Conservation (phyloP, 2,329 filamentous ascomycete genomes). For the Colletotrichum sp. region DNA sequence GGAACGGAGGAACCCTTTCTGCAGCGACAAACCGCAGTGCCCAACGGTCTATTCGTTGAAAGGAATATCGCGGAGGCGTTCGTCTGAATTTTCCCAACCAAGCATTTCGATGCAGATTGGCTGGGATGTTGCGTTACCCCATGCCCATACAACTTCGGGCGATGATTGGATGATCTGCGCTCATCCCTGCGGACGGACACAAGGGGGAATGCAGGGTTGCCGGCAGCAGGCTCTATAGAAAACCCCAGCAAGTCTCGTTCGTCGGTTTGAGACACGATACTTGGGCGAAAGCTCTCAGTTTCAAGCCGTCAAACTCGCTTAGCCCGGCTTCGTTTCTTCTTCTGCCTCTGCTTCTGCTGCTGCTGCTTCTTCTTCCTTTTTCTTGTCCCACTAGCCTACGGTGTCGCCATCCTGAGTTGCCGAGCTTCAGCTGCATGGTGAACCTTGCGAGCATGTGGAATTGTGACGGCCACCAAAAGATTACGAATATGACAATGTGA, state of each 20-base stretch:
- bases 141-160: neutral
- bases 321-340: neutral
- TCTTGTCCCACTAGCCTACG: neutral
- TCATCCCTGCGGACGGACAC: conserved; percentile 5
- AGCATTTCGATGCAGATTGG: neutral
- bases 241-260: neutral
- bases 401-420: neutral
- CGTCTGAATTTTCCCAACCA: neutral
- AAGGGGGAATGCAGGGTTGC: neutral
- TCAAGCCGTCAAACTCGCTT: neutral
- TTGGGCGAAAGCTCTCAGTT: neutral
- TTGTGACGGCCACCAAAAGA: neutral
- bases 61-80: neutral
- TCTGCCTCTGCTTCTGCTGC: neutral
- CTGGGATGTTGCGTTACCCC: neutral
- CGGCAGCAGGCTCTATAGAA: neutral
- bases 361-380: neutral
- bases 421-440: neutral
- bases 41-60: neutral
- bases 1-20: neutral
- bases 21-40: neutral
- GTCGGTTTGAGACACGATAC: neutral
- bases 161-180: conserved; percentile 1
- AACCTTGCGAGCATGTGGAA: neutral
- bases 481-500: neutral